Base-by-base conservation (phyloP, 768 basidiomycete species). In the Mycena chlorophos region DNA sequence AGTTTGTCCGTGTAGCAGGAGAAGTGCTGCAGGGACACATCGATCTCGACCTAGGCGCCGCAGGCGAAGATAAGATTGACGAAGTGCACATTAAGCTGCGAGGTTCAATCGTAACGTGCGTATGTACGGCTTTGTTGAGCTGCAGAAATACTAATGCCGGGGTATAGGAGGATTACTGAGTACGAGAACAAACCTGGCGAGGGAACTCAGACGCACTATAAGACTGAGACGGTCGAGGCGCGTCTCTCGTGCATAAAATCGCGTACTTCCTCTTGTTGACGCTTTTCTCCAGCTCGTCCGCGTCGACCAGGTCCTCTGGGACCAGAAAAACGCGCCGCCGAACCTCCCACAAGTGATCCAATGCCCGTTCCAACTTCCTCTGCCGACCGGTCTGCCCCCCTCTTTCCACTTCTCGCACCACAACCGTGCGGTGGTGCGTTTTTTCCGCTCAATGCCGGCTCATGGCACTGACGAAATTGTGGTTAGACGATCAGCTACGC, bases 61-160 rank as follows among this genome's bases (percentile, higher is more conserved):
- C 60, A 1, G 3, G 29, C 22, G 14, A 52, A 3, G 60, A 62
- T 25, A 62, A 62, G 19, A 30, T 62, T 14, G 60, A 62, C 56
- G 52, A 55, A 22, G 56, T 62, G 5, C 46, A 37, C 39, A 34
- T 62, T 20, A 62, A 62, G 23, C 8, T 62, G 47, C 56, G 60
- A 10, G 60, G 60, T 16, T 55, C 56, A 13, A 55, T 62, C 19
- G 56, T 58, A 39, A 62, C 60, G 60, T 61, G 48, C n/a, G 56
- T 46, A 19, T 2, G 5, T 23, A 20, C 17, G 1, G 17, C 28
- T 3, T 6, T 10, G 31, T 26, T 27, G 5, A n/a, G 8, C 19
- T 13, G 46, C 20, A 20, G 17, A 20, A 43, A 51, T 38, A 37
- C 22, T 38, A 6, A 2, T 42, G 5, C 22, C n/a, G n/a, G n/a